Evolutionary conservation across 2,329 filamentous ascomycete species (phyloP).

Genomic region (Pseudocercospora cruenta): DNA sequence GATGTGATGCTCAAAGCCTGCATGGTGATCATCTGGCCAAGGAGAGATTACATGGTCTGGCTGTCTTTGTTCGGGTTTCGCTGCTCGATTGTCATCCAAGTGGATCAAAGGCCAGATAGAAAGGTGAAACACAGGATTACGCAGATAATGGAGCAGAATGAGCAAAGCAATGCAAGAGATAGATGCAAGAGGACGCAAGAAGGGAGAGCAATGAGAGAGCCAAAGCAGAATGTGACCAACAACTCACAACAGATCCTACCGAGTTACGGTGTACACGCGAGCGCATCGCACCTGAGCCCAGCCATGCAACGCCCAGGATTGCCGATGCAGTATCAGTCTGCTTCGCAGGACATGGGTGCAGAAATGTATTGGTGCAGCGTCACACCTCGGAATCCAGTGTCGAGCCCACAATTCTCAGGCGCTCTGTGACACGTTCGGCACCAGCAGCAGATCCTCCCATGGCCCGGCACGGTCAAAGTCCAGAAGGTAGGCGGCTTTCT

Average conservation of each 20-base stretch:
- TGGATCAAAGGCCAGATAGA: neutral
- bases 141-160: neutral
- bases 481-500: neutral
- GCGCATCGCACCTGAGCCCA: constrained; percentile 20
- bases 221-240: constrained; percentile 7
- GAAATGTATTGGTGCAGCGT: constrained; percentile 29
- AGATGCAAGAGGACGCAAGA: constrained; percentile 5
- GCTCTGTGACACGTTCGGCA: constrained; percentile 27
- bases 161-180: constrained; percentile 7
- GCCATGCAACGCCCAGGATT: constrained; percentile 21
- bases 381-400: constrained; percentile 20
- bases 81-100: neutral
- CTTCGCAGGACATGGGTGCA: constrained; percentile 14
- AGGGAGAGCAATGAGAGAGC: neutral
- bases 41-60: constrained; percentile 5
- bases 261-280: constrained; percentile 29
- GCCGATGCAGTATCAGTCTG: constrained; percentile 16
- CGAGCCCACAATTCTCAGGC: constrained; percentile 20
- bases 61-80: neutral
- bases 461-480: constrained; percentile 6
- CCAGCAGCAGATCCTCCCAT: constrained; percentile 19
- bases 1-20: constrained; percentile 3
- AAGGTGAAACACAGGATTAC: neutral
- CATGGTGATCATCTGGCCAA: constrained; percentile 2
- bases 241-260: constrained; percentile 14